phyloP scores from a whole-genome alignment of 2,329 filamentous ascomycete species.

The Nemania sp. region DNA sequence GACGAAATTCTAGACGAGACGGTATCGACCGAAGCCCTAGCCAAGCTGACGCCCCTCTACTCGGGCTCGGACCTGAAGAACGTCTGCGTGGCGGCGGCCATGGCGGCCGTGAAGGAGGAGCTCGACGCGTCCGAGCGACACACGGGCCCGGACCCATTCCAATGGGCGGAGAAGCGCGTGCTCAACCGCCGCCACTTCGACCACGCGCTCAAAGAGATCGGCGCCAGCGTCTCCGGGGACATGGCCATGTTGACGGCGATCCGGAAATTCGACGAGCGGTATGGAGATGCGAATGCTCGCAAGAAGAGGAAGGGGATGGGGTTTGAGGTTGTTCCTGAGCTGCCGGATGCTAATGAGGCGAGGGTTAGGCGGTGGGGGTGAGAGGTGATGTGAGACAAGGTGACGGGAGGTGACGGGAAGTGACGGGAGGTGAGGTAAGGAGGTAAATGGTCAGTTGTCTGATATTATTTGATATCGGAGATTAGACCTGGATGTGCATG shows the following conservation, averaged over 20 bases:
- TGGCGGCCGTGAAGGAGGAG: constrained; percentile 79
- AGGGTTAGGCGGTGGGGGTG: constrained; percentile 41
- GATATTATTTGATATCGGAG: too few relatives aligned
- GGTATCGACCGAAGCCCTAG: constrained; percentile 65
- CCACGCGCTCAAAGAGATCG: constrained; percentile 83
- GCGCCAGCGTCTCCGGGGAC: constrained; percentile 89
- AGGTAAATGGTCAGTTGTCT: too few relatives aligned
- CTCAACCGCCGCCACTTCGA: constrained; percentile 77
- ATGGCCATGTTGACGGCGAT: constrained; percentile 87
- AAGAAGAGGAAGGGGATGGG: constrained; percentile 61
- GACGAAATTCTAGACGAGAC: constrained; percentile 64
- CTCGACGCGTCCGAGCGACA: constrained; percentile 44
- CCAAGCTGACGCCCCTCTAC: constrained; percentile 72
- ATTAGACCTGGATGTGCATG: too few relatives aligned
- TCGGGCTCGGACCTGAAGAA: constrained; percentile 86
- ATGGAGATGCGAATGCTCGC: constrained; percentile 72
- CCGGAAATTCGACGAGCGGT: constrained; percentile 93
- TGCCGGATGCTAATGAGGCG: constrained; percentile 48
- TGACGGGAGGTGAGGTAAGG: too few relatives aligned
- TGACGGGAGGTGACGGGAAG: too few relatives aligned
- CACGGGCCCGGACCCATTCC: constrained; percentile 44
- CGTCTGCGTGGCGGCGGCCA: constrained; percentile 75
- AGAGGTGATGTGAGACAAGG: not conserved
- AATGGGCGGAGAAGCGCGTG: constrained; percentile 69
- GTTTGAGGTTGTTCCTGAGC: constrained; percentile 54